These are phyloP conservation scores for Lomentospora prolificans DNA, from an alignment of 2,329 filamentous ascomycete genomes.

Conservation along the genomic window DNA sequence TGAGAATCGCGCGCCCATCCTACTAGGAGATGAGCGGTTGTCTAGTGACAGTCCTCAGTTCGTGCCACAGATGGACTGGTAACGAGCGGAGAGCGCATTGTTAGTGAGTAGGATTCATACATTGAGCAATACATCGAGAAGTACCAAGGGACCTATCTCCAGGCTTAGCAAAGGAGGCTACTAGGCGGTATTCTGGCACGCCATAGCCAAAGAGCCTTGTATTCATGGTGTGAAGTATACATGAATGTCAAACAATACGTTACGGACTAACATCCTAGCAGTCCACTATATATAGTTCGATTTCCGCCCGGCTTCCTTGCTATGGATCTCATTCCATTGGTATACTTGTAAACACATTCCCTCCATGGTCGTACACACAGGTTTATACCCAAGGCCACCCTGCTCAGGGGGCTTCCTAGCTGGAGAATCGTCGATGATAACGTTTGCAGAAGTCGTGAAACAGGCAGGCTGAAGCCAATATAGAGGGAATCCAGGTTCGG, in stretches of 20 bases:
- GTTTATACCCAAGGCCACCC: conserved; percentile 31
- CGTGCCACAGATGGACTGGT: background rate
- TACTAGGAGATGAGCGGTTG: no score
- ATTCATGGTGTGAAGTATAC: no score
- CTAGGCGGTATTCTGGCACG: no score
- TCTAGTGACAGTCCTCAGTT: no score
- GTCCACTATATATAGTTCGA: background rate
- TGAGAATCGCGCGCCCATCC: background rate
- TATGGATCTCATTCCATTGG: conserved; percentile 26
- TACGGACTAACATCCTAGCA: no score
- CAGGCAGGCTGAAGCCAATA: conserved; percentile 29
- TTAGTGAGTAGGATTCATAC: no score
- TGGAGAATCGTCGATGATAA: conserved; percentile 25
- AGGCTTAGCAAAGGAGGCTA: no score
- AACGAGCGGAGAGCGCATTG: background rate
- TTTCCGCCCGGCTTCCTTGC: background rate
- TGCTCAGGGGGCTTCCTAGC: conserved; percentile 26
- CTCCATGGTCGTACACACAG: conserved; percentile 27
- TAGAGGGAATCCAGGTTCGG: conserved; percentile 24
- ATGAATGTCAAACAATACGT: no score
- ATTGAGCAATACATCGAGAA: no score
- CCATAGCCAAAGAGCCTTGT: no score
- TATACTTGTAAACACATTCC: conserved; percentile 29
- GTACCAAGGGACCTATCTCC: no score
- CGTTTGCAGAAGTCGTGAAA: conserved; percentile 25